Percentiles rank a stretch among this genome's conserved stretches.
Evolutionary conservation across 306 rosid species (phyloP).

Genomic region (Inga oerstediana): DNA sequence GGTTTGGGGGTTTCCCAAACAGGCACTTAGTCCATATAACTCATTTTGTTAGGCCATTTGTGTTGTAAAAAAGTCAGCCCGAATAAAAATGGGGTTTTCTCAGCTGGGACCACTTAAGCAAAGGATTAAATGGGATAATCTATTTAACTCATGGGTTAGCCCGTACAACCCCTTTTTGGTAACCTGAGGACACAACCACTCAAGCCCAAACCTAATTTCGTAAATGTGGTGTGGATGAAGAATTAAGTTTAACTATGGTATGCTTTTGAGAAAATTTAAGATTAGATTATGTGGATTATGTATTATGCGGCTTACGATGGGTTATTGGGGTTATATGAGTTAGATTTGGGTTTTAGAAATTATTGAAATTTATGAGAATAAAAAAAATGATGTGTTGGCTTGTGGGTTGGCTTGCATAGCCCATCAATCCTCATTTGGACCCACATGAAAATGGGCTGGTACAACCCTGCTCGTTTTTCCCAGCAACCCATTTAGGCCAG

Average conservation of each 20-base stretch:
- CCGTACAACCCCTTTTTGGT: too few relatives aligned
- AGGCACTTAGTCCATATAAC: too few relatives aligned
- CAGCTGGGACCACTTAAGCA: too few relatives aligned
- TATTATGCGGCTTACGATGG: background rate
- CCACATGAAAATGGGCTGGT: background rate
- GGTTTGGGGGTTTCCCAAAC: too few relatives aligned
- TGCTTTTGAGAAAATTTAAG: background rate
- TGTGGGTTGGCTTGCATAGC: background rate
- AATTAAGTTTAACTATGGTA: background rate
- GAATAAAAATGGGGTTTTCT: too few relatives aligned
- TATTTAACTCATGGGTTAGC: too few relatives aligned
- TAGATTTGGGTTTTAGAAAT: background rate
- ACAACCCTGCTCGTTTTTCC: background rate
- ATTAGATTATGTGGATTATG: background rate
- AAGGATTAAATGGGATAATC: too few relatives aligned
- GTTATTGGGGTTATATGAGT: background rate
- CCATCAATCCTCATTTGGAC: background rate
- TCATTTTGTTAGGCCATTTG: too few relatives aligned
- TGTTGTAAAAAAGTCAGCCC: too few relatives aligned
- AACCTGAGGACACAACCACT: background rate
- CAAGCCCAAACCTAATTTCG: background rate
- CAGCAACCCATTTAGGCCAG: background rate
- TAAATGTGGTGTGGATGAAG: background rate
- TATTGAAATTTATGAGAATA: background rate
- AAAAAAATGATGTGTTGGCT: background rate